Conservation (phyloP, 2,329 filamentous ascomycete genomes). For the Aspergillus sp. region DNA sequence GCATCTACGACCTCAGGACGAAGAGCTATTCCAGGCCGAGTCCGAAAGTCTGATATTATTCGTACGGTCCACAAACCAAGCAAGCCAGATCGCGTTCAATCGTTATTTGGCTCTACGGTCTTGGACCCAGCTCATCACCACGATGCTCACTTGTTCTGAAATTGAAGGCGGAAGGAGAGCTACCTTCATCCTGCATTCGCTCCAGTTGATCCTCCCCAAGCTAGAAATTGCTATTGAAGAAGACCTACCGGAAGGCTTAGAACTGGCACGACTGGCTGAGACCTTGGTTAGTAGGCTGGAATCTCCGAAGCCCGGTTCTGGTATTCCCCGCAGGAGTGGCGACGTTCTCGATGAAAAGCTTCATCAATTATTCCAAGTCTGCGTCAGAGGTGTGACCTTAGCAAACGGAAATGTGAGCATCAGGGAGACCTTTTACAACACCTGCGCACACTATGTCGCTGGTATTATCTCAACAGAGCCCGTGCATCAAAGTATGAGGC, state of each 20-base stretch:
- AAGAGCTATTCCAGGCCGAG: slow-evolving; percentile 45
- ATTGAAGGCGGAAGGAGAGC: slow-evolving; percentile 71
- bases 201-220: slow-evolving; percentile 86
- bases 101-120: slow-evolving; percentile 71
- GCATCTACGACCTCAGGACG: slow-evolving; percentile 47
- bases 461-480: slow-evolving; percentile 59
- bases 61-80: slow-evolving; percentile 45
- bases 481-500: slow-evolving; percentile 48
- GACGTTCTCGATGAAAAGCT: slow-evolving; percentile 85
- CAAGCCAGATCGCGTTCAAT: slow-evolving; percentile 37
- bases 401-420: slow-evolving; percentile 70
- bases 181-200: slow-evolving; percentile 78
- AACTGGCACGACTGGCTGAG: slow-evolving; percentile 76
- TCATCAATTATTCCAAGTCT: slow-evolving; percentile 87
- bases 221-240: slow-evolving; percentile 75
- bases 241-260: slow-evolving; percentile 68
- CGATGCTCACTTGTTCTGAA: slow-evolving; percentile 80
- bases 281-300: slow-evolving; percentile 55
- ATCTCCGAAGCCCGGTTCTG: slow-evolving; percentile 37
- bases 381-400: slow-evolving; percentile 74
- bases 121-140: slow-evolving; percentile 81
- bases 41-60: slow-evolving; percentile 40
- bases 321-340: slow-evolving; percentile 51
- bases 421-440: slow-evolving; percentile 84
- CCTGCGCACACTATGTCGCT: slow-evolving; percentile 81